Conservation (phyloP, 345 rosid genomes). For the Lenwebbia sp. region DNA sequence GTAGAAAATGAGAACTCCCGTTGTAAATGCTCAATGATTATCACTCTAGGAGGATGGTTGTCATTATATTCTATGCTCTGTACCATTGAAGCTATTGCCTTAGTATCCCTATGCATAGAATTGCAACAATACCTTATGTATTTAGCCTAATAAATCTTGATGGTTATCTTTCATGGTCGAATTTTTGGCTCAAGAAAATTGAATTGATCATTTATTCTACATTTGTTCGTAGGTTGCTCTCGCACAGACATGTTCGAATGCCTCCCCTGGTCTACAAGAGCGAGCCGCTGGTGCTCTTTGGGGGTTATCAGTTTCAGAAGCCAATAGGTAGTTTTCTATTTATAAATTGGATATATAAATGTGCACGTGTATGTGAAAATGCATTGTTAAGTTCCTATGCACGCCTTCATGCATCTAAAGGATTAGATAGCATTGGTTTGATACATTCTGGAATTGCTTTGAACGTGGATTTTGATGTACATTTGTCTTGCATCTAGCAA, state of each 20-base stretch:
- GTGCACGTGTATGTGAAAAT: not conserved
- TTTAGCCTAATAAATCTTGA: not conserved
- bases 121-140: not conserved
- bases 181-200: not conserved
- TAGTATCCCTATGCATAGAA: not conserved
- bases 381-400: not conserved
- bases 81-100: not conserved
- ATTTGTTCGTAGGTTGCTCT: constrained; percentile 45
- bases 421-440: not conserved
- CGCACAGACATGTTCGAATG: constrained; percentile 77
- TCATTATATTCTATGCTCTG: not conserved
- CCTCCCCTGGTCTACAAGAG: constrained; percentile 93
- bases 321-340: constrained; percentile 48
- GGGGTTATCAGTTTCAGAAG: constrained; percentile 94
- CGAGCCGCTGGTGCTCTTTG: constrained; percentile 98
- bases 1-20: not conserved
- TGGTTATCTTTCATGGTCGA: not conserved
- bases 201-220: not conserved
- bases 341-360: not conserved
- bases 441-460: not conserved
- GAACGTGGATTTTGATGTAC: not conserved
- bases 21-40: not conserved
- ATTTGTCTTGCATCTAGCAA: not conserved
- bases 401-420: not conserved
- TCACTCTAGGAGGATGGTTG: not conserved